phyloP scores from a whole-genome alignment of 2,329 filamentous ascomycete species.

The Fusarium chuoi region DNA sequence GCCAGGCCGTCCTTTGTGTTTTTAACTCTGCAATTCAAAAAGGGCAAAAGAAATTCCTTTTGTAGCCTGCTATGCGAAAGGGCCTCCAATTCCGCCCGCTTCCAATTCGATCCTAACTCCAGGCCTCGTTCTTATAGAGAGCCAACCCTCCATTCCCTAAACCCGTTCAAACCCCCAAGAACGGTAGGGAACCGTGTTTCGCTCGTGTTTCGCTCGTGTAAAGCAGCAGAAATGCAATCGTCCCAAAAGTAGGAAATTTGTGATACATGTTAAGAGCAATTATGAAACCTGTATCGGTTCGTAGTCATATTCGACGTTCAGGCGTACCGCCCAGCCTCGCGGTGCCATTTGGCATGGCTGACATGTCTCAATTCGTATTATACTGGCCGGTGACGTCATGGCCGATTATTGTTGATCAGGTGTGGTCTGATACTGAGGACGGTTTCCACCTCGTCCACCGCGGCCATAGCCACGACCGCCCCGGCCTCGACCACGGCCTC shows the following conservation, averaged over 20 bases:
- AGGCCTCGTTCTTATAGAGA: constrained; percentile 30
- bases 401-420: constrained; percentile 44
- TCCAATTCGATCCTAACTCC: constrained; percentile 46
- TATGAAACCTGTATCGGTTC: constrained; percentile 23
- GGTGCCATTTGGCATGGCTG: constrained; percentile 2
- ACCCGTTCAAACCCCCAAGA: constrained; percentile 28
- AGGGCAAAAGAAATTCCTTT: constrained; percentile 35
- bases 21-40: constrained; percentile 42
- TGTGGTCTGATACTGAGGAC: constrained; percentile 47
- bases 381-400: not conserved
- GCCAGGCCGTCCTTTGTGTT: constrained; percentile 35
- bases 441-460: constrained; percentile 54
- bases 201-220: constrained; percentile 23
- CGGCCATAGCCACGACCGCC: constrained; percentile 54
- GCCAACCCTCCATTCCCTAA: constrained; percentile 25
- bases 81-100: constrained; percentile 30
- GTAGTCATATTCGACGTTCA: constrained; percentile 5
- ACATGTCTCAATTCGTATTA: constrained; percentile 5
- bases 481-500: constrained; percentile 77
- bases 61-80: constrained; percentile 31
- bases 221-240: constrained; percentile 36
- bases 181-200: constrained; percentile 22
- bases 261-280: constrained; percentile 47
- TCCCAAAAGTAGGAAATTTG: constrained; percentile 38
- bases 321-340: not conserved